Evolutionary conservation across 108 stramenopile genomes (phyloP).

Genomic region (Cyclotella sp.): DNA sequence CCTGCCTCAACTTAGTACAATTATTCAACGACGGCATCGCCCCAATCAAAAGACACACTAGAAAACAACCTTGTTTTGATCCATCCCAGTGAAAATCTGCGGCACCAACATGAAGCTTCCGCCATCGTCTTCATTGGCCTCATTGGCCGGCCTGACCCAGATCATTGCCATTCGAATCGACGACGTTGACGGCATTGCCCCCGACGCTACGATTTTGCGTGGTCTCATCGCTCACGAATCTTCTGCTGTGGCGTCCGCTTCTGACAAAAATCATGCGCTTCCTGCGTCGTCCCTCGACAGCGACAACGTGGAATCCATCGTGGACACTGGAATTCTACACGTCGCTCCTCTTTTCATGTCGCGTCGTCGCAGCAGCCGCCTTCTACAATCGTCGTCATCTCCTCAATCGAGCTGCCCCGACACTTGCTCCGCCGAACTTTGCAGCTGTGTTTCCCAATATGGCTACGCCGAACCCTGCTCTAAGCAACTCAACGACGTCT

Average conservation of each 20-base stretch:
- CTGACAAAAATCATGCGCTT: not conserved
- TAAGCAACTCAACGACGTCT: constrained; percentile 21
- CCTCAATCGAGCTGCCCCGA: constrained; percentile 7
- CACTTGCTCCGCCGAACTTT: constrained; percentile 18
- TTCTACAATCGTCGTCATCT: no score
- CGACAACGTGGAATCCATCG: not conserved
- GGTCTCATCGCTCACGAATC: not conserved
- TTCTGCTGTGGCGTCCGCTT: no score
- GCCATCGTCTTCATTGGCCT: not conserved
- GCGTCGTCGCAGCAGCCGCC: not conserved
- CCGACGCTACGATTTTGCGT: not conserved
- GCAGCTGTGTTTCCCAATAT: constrained; percentile 8
- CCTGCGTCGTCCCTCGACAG: not conserved
- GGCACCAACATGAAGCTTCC: not conserved
- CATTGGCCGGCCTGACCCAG: not conserved
- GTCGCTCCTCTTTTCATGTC: not conserved
- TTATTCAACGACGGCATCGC: no score
- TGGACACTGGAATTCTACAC: not conserved
- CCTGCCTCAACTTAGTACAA: no score
- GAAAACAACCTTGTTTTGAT: no score
- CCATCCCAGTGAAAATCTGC: no score
- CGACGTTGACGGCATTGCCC: not conserved
- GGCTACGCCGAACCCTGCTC: constrained; percentile 18
- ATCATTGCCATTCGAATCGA: no score
- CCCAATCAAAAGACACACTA: no score